Conservation (phyloP, 768 basidiomycete genomes). For the Amanita rubescens region DNA sequence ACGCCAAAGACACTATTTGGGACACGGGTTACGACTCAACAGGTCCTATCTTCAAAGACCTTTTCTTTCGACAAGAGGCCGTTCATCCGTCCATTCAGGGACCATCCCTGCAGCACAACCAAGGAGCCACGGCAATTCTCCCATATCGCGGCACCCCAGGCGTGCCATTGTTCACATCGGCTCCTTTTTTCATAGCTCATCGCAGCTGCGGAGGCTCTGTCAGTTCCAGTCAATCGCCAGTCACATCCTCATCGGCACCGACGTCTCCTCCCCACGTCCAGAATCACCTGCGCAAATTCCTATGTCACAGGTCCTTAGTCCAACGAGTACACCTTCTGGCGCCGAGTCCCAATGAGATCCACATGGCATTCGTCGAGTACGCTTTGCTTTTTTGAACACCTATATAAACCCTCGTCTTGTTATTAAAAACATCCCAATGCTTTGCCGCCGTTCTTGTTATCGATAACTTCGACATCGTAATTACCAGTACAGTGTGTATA, state of each 20-base stretch:
- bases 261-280: background rate
- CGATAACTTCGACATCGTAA: too few relatives aligned
- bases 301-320: background rate
- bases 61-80: background rate
- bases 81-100: background rate
- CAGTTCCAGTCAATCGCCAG: background rate
- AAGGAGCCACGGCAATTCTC: background rate
- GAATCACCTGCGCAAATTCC: background rate
- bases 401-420: too few relatives aligned
- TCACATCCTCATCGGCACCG: background rate
- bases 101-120: background rate
- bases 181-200: conserved; percentile 1
- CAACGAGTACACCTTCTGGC: background rate
- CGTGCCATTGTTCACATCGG: conserved; percentile 5
- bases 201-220: background rate
- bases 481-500: too few relatives aligned
- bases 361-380: too few relatives aligned
- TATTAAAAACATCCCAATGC: too few relatives aligned
- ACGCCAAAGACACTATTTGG: background rate
- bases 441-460: too few relatives aligned
- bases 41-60: background rate
- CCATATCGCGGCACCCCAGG: background rate
- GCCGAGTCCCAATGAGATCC: background rate
- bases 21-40: background rate
- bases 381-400: too few relatives aligned